Evolutionary conservation across 2,329 filamentous ascomycete species (phyloP).

Genomic region (Cordyceps militaris): DNA sequence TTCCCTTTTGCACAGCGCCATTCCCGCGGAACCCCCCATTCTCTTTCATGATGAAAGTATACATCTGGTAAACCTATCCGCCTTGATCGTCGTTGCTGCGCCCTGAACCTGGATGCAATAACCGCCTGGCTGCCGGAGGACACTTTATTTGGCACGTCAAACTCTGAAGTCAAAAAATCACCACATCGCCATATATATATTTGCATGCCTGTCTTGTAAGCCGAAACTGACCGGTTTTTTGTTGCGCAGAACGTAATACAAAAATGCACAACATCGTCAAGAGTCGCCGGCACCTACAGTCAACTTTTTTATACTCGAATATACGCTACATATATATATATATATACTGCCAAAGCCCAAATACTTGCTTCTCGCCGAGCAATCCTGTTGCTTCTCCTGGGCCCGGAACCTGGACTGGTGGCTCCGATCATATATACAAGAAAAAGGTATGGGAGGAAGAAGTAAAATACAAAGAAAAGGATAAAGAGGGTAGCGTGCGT

Average conservation of each 20-base stretch:
- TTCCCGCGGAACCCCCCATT: not conserved
- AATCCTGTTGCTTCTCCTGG: slow-evolving; percentile 11
- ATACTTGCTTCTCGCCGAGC: slow-evolving; percentile 3
- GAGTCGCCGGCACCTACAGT: not conserved
- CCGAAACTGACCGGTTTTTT: not conserved
- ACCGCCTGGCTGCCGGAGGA: slow-evolving; percentile 26
- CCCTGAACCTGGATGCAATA: slow-evolving; percentile 13
- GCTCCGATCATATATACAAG: slow-evolving; percentile 8
- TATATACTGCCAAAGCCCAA: slow-evolving; percentile 7
- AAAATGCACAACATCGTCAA: not conserved
- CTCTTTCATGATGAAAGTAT: slow-evolving; percentile 27
- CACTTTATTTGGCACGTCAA: slow-evolving; percentile 4
- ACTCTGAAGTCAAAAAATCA: not conserved
- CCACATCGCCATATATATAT: not conserved
- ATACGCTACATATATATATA: slow-evolving; percentile 7
- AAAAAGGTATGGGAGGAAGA: not conserved
- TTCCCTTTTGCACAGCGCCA: not conserved
- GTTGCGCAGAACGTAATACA: not conserved
- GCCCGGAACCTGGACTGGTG: not conserved
- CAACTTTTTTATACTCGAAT: slow-evolving; percentile 2
- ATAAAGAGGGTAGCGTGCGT: not conserved
- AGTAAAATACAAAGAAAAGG: slow-evolving; percentile 7
- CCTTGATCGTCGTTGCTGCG: slow-evolving; percentile 23
- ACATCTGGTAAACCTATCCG: slow-evolving; percentile 38
- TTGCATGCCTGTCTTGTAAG: not conserved